Evolutionary conservation across 768 basidiomycete genomes (phyloP).

Genomic region (Neoboletus brunneissimus): DNA sequence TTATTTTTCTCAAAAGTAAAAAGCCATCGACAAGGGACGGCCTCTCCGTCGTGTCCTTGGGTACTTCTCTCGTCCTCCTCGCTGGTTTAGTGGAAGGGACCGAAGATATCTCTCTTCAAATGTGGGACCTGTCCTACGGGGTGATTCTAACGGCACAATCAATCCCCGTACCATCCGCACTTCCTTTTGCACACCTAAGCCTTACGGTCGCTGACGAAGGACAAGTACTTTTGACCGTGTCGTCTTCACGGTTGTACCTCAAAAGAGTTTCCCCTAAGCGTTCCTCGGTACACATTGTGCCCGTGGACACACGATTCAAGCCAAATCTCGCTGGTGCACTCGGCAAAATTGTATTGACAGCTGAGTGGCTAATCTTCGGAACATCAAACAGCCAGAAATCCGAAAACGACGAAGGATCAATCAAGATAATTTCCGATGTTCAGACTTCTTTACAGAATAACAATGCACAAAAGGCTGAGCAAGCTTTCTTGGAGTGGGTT

Average conservation of each 20-base stretch:
- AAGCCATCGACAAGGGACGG: slow-evolving; percentile 9
- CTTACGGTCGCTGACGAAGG: slow-evolving; percentile 38
- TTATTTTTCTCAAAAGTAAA: slow-evolving; percentile 11
- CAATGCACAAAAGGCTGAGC: slow-evolving; percentile 51
- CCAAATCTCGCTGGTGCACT: slow-evolving; percentile 67
- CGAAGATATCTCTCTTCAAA: slow-evolving; percentile 49
- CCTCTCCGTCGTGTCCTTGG: slow-evolving; percentile 46
- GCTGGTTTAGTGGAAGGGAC: slow-evolving; percentile 36
- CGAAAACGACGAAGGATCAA: slow-evolving; percentile 19
- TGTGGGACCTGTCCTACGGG: slow-evolving; percentile 71
- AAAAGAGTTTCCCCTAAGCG: slow-evolving; percentile 25
- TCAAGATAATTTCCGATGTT: slow-evolving; percentile 40
- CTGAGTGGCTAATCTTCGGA: slow-evolving; percentile 42
- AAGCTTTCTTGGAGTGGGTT: slow-evolving; percentile 62
- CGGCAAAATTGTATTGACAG: slow-evolving; percentile 45
- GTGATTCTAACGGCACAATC: slow-evolving; percentile 56
- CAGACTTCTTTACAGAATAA: slow-evolving; percentile 41
- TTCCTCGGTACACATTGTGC: slow-evolving; percentile 59
- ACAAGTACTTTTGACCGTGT: slow-evolving; percentile 53
- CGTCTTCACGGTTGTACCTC: slow-evolving; percentile 29
- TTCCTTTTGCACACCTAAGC: slow-evolving; percentile 30
- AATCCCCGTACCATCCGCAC: slow-evolving; percentile 47
- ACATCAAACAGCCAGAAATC: background rate
- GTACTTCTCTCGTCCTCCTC: slow-evolving; percentile 58
- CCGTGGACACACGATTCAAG: slow-evolving; percentile 46